These are phyloP conservation scores for Schoenoplectus triqueter DNA, from an alignment of 202 grass and related monocot genomes.

Conservation along the genomic window DNA sequence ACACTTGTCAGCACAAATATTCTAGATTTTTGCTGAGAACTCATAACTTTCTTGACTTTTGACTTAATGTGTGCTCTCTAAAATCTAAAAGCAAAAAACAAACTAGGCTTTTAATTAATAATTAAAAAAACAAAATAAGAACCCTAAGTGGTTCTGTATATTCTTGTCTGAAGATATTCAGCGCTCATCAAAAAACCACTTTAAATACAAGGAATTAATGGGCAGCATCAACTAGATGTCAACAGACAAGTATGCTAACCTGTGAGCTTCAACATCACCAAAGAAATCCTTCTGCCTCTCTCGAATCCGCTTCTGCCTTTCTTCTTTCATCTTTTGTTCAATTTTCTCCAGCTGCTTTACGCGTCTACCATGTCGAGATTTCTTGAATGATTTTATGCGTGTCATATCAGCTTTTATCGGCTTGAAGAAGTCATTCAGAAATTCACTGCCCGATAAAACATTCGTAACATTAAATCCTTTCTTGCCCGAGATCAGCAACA, in stretches of 20 bases:
- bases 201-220: conserved; percentile 18
- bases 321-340: conserved; percentile 99
- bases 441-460: too few relatives aligned
- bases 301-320: conserved; percentile 95
- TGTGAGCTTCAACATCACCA: conserved; percentile 88
- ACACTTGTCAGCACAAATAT: not conserved
- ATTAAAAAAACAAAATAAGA: not conserved
- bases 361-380: conserved; percentile 87
- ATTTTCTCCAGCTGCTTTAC: conserved; percentile 95
- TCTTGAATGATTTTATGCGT: conserved; percentile 85
- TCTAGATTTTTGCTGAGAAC: not conserved
- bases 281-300: conserved; percentile 99
- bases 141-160: not conserved
- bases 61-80: not conserved
- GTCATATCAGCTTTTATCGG: conserved; percentile 70
- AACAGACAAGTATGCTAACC: conserved; percentile 47
- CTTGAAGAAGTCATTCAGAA: conserved; percentile 95
- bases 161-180: conserved; percentile 11
- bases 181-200: not conserved
- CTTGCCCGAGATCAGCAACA: not conserved
- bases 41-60: not conserved
- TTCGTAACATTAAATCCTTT: too few relatives aligned
- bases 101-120: not conserved
- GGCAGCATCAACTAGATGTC: not conserved
- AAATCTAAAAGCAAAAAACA: not conserved